phyloP scores from a whole-genome alignment of 176 grass and related monocot genomes.

The Microstegium vimineum region DNA sequence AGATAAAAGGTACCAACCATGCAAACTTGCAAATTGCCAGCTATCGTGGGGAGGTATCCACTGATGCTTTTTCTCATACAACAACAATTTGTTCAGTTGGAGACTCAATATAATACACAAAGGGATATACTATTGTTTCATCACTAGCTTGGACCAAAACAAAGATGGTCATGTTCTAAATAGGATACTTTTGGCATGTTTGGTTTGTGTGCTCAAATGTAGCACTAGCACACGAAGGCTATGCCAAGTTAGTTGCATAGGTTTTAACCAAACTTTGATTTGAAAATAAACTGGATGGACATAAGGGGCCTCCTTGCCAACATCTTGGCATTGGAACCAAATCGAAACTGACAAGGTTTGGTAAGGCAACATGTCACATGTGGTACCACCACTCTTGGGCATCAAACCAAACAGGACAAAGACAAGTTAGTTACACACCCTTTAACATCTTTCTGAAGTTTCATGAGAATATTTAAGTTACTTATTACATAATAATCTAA shows the following conservation, averaged over 20 bases:
- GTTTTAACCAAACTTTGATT: background rate
- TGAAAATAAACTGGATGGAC: background rate
- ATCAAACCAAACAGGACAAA: background rate
- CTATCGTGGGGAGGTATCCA: conserved; percentile 9
- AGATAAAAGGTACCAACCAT: too few species aligned
- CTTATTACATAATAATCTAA: background rate
- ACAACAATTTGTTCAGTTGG: conserved; percentile 22
- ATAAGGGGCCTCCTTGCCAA: background rate
- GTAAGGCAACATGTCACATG: background rate
- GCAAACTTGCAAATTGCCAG: too few species aligned
- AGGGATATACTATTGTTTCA: conserved; percentile 24
- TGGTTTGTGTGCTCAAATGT: background rate
- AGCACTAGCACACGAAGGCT: background rate
- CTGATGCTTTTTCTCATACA: conserved; percentile 1
- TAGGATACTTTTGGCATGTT: background rate
- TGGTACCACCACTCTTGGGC: background rate
- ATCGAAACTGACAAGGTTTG: background rate
- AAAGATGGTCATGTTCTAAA: background rate
- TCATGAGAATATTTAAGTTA: background rate
- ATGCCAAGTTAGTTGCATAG: background rate
- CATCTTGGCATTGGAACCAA: background rate
- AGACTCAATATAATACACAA: conserved; percentile 18
- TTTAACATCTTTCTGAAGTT: background rate
- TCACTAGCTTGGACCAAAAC: background rate
- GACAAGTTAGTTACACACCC: background rate